Conservation (phyloP, 371 early-diverging fungal species). For the Smittium culicis region DNA sequence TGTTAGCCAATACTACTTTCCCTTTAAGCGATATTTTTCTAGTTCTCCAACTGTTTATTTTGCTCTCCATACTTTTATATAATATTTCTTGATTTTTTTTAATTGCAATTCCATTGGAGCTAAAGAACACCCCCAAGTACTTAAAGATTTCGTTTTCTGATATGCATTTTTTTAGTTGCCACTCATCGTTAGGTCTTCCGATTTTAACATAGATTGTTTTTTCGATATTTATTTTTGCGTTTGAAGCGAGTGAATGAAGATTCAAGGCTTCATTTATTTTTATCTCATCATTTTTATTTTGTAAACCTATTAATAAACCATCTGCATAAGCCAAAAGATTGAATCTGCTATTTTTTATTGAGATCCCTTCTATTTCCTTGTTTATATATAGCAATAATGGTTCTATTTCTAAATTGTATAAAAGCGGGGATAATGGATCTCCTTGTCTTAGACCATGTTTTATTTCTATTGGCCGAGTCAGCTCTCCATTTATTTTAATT, state of each 20-base stretch:
- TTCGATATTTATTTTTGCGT: neutral
- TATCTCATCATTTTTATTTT: neutral
- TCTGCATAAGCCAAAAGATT: neutral
- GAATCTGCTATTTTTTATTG: neutral
- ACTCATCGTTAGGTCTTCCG: neutral
- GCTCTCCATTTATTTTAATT: neutral
- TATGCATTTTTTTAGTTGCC: neutral
- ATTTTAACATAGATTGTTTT: neutral
- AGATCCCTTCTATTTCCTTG: neutral
- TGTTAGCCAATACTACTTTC: neutral
- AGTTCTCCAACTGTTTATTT: neutral
- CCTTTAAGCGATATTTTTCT: slow-evolving; percentile 7
- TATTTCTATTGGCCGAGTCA: neutral
- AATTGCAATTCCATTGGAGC: no score
- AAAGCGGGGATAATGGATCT: neutral
- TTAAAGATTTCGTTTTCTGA: neutral
- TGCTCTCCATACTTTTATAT: neutral
- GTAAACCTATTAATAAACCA: neutral
- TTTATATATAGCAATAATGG: neutral
- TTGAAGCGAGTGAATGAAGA: neutral
- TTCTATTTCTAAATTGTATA: neutral
- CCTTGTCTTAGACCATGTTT: neutral
- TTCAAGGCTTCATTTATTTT: neutral
- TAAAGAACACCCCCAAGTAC: neutral
- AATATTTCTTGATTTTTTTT: neutral